Evolutionary conservation across 1,139 yeast genomes (phyloP).

Genomic region (Scheffersomyces insectosa): DNA sequence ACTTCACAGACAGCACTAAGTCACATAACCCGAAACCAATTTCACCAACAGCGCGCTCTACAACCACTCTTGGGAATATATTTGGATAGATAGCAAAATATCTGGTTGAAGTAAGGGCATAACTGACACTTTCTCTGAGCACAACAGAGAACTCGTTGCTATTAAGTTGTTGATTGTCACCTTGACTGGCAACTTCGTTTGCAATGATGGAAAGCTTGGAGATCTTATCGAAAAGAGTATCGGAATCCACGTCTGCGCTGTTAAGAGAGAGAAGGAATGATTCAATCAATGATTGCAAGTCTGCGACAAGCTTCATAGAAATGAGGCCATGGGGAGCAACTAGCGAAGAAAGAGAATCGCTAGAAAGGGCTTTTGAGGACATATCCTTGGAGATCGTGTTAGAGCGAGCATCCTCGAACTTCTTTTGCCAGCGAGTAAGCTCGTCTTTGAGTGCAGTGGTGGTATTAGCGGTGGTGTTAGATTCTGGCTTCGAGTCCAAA

Average conservation of each 20-base stretch:
- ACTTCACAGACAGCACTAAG: conserved; percentile 57
- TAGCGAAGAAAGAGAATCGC: conserved; percentile 29
- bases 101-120: conserved; percentile 76
- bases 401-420: conserved; percentile 44
- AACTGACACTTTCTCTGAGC: conserved; percentile 71
- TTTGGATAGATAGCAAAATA: conserved; percentile 67
- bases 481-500: conserved; percentile 13
- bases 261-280: conserved; percentile 39
- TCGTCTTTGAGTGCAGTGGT: conserved; percentile 29
- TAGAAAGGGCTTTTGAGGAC: conserved; percentile 22
- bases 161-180: conserved; percentile 35
- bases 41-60: conserved; percentile 80
- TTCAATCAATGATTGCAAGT: conserved; percentile 50
- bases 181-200: conserved; percentile 48
- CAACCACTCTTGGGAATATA: conserved; percentile 67
- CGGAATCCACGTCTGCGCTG: conserved; percentile 36
- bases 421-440: conserved; percentile 46
- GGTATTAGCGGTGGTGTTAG: conserved; percentile 11
- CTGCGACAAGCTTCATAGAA: conserved; percentile 44
- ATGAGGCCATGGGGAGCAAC: conserved; percentile 45
- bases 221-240: conserved; percentile 53
- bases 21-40: conserved; percentile 74
- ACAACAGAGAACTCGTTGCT: conserved; percentile 38
- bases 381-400: conserved; percentile 25
- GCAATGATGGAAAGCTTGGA: conserved; percentile 54